Evolutionary conservation across 1,139 yeast species (phyloP).

Genomic region (Candida anutae): DNA sequence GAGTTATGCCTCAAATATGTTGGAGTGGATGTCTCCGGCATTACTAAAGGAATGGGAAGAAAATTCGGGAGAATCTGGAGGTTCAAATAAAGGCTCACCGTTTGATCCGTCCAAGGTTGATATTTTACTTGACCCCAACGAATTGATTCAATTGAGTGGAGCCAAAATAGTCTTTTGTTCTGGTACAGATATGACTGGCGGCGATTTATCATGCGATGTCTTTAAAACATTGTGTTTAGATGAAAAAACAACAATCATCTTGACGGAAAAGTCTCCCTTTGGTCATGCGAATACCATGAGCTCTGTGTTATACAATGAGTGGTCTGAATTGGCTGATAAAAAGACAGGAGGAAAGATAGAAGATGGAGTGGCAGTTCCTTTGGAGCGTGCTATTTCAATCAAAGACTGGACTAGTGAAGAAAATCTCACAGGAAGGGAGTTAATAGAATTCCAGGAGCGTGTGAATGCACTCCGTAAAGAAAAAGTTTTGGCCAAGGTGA

Average conservation of each 20-base stretch:
- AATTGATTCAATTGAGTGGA: slow-evolving; percentile 49
- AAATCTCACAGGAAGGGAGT: slow-evolving; percentile 41
- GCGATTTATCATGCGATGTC: slow-evolving; percentile 53
- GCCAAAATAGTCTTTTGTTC: slow-evolving; percentile 82
- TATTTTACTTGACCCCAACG: slow-evolving; percentile 48
- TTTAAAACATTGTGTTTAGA: slow-evolving; percentile 54
- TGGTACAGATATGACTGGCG: slow-evolving; percentile 59
- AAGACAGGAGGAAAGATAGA: slow-evolving; percentile 34
- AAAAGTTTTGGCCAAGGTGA: slow-evolving; percentile 43
- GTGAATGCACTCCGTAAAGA: slow-evolving; percentile 39
- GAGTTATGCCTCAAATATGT: slow-evolving; percentile 77
- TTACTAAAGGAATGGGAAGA: slow-evolving; percentile 66
- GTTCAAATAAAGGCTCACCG: slow-evolving; percentile 45
- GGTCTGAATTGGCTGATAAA: slow-evolving; percentile 42
- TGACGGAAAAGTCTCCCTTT: slow-evolving; percentile 55
- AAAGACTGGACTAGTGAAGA: slow-evolving; percentile 39
- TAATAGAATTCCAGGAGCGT: slow-evolving; percentile 38
- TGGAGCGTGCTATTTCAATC: slow-evolving; percentile 30
- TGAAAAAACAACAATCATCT: slow-evolving; percentile 59
- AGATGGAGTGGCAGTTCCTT: slow-evolving; percentile 53
- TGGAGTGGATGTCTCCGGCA: slow-evolving; percentile 91
- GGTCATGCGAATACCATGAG: slow-evolving; percentile 22
- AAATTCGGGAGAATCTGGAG: slow-evolving; percentile 4
- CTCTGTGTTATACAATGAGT: slow-evolving; percentile 41
- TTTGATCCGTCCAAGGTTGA: slow-evolving; percentile 62